Evolutionary conservation across 78 protist genomes (phyloP), one percentile per base, ranked within the genome.

Genomic region (Dictyostelium discoideum): DNA sequence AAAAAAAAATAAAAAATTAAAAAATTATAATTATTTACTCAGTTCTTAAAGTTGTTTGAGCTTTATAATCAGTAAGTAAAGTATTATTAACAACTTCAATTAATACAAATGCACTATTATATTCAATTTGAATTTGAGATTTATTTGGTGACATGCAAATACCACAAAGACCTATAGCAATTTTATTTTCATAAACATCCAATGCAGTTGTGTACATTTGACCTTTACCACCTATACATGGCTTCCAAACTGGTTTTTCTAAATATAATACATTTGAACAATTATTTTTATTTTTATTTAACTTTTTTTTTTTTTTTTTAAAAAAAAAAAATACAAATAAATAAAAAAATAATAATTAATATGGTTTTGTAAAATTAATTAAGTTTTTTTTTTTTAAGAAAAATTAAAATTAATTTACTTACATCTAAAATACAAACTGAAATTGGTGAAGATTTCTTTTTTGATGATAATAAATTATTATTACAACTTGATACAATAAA

Each of bases 371-470:
- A n/a, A n/a, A n/a, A n/a, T n/a, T n/a, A n/a, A n/a, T n/a, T n/a
- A n/a, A n/a, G n/a, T n/a, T 5, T 42, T 42, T 42, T 42, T 42
- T 42, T 42, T 42, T 42, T 42, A 42, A 2, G 32, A 40, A 40
- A 77, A 79, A 44, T 14, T 13, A 6, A 24, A 22, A 32, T 32
- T 32, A 22, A 32, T 32, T 32, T 32, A 42, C 86, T 32, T 90
- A 90, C 95, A 82, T 90, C 84, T 50, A 90, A 50, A 44, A 82
- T 46, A 82, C 95, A 90, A 54, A 90, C 65, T 42, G 84, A 72
- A 72, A 90, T 65, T 82, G 95, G 86, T 6, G 95, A 63, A 16
- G 87, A 48, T 16, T 26, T 44, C 24, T 16, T 88, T 69, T 63
- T 88, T 14, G 57, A 26, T 0, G 40, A 46, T 6, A 90, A n/a